Evolutionary conservation across 1,284 basidiomycete genomes (phyloP), one percentile per base, ranked within the genome.

Genomic region (Albatrellus sp.): DNA sequence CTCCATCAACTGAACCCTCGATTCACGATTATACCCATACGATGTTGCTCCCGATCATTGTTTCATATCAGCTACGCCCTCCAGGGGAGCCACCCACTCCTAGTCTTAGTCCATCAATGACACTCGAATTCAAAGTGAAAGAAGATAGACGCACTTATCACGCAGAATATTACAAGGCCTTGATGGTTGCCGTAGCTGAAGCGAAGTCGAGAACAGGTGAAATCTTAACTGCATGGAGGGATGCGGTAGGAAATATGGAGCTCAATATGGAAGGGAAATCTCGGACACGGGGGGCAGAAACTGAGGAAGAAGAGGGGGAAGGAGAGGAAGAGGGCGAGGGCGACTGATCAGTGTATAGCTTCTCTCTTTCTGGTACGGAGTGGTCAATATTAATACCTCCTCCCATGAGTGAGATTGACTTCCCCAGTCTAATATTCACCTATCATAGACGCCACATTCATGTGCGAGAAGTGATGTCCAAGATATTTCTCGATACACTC

Each of bases 151-250:
- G 51, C 12, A 55, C 55, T 3, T 58, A 57, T 7, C 56, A 62
- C 24, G 64, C 60, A 43, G 57, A 54, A 35, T 80, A 78, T 55
- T 85, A 83, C 49, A 57, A 59, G 1, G 60, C 60, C 4, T 56
- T 85, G 38, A 64, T 68, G 49, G 58, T 55, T 11, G 65, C 73
- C n/a, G 63, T 83, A 35, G 60, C 61, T 24, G 59, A 64, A 31
- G 77, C 77, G 16, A 75, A 66, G 51, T 62, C 63, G 40, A 60
- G 65, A 24, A 50, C 81, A 13, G 81, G 82, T 11, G 68, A 73
- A 42, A 77, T 80, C 49, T 56, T 85, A 54, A 84, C 82, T 0
- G 65, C 57, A 2, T 85, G 81, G 82, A 69, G 77, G 54, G 80
- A 85, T 58, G 68, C 69, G 3, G 73, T 83, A 6, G 79, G 80